Evolutionary conservation across 495 filamentous ascomycete genomes (phyloP).

Genomic region (Hypoxylon subgilvum): DNA sequence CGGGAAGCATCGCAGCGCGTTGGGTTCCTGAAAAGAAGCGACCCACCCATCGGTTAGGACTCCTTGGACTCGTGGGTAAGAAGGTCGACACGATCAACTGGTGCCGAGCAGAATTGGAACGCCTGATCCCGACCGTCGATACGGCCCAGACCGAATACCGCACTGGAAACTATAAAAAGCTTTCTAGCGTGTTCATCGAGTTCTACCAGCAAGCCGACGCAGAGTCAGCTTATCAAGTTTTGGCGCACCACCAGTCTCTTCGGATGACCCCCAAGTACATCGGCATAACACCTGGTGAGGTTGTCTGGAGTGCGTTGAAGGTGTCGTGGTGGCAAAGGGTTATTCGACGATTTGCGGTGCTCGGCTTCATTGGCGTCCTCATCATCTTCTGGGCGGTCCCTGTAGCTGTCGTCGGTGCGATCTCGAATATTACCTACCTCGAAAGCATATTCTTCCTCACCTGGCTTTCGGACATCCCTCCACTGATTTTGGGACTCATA

Average conservation of each 20-base stretch:
- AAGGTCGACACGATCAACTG: conserved; percentile 97
- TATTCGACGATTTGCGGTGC: conserved; percentile 70
- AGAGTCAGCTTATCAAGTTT: conserved; percentile 82
- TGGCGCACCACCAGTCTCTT: conserved; percentile 86
- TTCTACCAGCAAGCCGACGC: conserved; percentile 82
- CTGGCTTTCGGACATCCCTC: conserved; percentile 78
- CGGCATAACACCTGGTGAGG: conserved; percentile 80
- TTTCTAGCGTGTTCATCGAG: conserved; percentile 86
- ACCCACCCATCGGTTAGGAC: conserved; percentile 82
- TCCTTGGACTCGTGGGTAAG: conserved; percentile 76
- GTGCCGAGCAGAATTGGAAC: conserved; percentile 80
- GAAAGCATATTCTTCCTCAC: conserved; percentile 67
- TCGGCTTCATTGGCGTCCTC: conserved; percentile 73
- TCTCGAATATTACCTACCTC: conserved; percentile 83
- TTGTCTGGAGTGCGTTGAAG: conserved; percentile 86
- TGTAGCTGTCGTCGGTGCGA: conserved; percentile 79
- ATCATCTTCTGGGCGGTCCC: conserved; percentile 98
- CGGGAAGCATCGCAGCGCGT: conserved; percentile 78
- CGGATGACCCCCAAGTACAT: conserved; percentile 94
- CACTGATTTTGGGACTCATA: conserved; percentile 75
- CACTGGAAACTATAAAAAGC: conserved; percentile 68
- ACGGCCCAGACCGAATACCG: conserved; percentile 75
- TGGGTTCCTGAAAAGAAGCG: conserved; percentile 82
- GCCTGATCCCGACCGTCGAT: conserved; percentile 79
- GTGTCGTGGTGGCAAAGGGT: conserved; percentile 90